Evolutionary conservation across 2,329 filamentous ascomycete genomes (phyloP).

Genomic region (Diatrype stigma): DNA sequence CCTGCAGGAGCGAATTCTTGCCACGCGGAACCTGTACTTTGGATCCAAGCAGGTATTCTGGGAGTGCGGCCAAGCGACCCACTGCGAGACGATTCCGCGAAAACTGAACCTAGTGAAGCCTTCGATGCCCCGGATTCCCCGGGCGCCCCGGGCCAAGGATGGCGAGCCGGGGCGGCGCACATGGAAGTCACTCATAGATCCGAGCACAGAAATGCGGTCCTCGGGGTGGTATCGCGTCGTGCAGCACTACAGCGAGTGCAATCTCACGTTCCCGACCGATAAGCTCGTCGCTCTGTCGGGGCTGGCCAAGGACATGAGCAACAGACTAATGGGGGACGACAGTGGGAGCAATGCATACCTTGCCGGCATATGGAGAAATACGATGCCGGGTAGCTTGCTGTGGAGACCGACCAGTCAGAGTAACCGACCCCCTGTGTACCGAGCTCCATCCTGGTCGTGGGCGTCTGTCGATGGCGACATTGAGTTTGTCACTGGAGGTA

Average conservation of each 20-base stretch:
- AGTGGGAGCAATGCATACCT: conserved; percentile 6
- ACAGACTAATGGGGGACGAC: neutral
- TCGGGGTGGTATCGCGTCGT: no score
- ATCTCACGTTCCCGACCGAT: conserved; percentile 9
- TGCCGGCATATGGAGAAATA: conserved; percentile 10
- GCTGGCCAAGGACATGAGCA: conserved; percentile 11
- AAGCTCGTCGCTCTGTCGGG: conserved; percentile 18
- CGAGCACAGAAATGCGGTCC: no score
- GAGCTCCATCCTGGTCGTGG: conserved; percentile 19
- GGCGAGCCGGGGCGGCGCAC: no score
- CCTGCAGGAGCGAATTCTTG: conserved; percentile 15
- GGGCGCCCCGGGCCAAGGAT: no score
- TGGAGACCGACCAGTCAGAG: conserved; percentile 10
- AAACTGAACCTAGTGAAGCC: neutral
- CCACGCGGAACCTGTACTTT: conserved; percentile 17
- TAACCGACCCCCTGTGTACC: conserved; percentile 3
- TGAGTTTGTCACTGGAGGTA: neutral
- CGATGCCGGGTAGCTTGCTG: conserved; percentile 7
- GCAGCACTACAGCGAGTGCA: no score
- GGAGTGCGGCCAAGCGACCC: conserved; percentile 12
- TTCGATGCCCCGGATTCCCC: no score
- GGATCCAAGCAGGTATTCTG: conserved; percentile 15
- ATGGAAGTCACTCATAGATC: no score
- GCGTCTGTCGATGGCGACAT: conserved; percentile 13
- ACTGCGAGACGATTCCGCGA: conserved; percentile 11